Evolutionary conservation across 1,139 yeast species (phyloP).

Genomic region (Wickerhamomyces sp.): DNA sequence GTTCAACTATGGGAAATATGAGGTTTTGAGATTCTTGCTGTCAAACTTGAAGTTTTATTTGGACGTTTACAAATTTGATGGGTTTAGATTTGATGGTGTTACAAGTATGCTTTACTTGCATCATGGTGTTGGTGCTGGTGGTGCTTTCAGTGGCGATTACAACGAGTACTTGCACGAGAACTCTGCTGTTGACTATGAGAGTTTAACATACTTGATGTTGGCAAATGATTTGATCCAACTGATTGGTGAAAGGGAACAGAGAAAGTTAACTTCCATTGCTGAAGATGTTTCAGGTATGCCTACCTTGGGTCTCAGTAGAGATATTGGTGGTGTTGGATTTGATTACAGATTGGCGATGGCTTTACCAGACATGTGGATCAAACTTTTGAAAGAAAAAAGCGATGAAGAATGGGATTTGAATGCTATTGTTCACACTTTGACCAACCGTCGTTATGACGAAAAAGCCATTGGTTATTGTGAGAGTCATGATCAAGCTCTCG

Average conservation of each 20-base stretch:
- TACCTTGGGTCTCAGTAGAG: slow-evolving; percentile 73
- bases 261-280: slow-evolving; percentile 73
- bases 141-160: slow-evolving; percentile 87
- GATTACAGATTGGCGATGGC: slow-evolving; percentile 96
- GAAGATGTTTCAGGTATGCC: slow-evolving; percentile 99
- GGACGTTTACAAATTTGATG: slow-evolving; percentile 85
- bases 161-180: slow-evolving; percentile 81
- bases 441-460: slow-evolving; percentile 87
- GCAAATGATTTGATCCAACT: slow-evolving; percentile 73
- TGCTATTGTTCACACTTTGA: slow-evolving; percentile 69
- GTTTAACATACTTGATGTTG: slow-evolving; percentile 77
- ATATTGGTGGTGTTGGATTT: slow-evolving; percentile 84
- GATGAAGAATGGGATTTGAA: slow-evolving; percentile 96
- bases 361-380: slow-evolving; percentile 98
- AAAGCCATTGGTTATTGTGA: slow-evolving; percentile 91
- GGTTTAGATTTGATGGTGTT: slow-evolving; percentile 95
- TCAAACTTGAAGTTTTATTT: slow-evolving; percentile 84
- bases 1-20: slow-evolving; percentile 87
- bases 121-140: slow-evolving; percentile 83
- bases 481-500: slow-evolving; percentile 95
- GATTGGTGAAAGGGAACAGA: slow-evolving; percentile 37
- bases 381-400: slow-evolving; percentile 69
- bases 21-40: slow-evolving; percentile 79
- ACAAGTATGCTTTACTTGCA: slow-evolving; percentile 89
- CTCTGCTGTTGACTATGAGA: slow-evolving; percentile 79